Evolutionary conservation across 2,329 filamentous ascomycete genomes (phyloP).

Genomic region (Alternaria sp.): DNA sequence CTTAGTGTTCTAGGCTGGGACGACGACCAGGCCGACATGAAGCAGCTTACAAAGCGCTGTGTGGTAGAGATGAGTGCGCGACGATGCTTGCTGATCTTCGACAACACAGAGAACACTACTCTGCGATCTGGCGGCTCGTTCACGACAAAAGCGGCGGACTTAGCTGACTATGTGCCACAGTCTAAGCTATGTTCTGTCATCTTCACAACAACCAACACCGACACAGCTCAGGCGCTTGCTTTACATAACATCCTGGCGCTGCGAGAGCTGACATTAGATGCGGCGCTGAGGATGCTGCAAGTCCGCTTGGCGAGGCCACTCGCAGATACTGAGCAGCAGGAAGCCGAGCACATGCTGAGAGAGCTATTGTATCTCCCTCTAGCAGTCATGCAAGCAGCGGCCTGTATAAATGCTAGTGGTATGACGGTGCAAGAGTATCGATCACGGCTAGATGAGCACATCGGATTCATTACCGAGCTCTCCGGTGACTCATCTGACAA

Average conservation of each 20-base stretch:
- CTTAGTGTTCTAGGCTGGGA: constrained; percentile 32
- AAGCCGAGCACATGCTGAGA: constrained; percentile 22
- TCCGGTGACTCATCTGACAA: constrained; percentile 43
- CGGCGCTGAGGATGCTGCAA: constrained; percentile 29
- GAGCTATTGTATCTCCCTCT: constrained; percentile 32
- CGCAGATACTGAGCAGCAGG: constrained; percentile 17
- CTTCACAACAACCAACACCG: constrained; percentile 28
- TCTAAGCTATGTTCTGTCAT: constrained; percentile 26
- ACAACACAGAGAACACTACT: constrained; percentile 39
- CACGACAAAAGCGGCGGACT: constrained; percentile 21
- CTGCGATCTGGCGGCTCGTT: constrained; percentile 14
- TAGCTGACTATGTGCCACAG: constrained; percentile 23
- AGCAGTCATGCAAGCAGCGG: constrained; percentile 30
- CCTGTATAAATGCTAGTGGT: constrained; percentile 21
- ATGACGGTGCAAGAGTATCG: constrained; percentile 25
- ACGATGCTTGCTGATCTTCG: constrained; percentile 25
- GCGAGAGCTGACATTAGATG: constrained; percentile 21
- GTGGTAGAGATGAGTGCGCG: constrained; percentile 7
- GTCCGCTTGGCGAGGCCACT: constrained; percentile 18
- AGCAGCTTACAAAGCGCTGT: constrained; percentile 27
- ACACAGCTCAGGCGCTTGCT: constrained; percentile 23
- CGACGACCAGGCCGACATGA: constrained; percentile 25
- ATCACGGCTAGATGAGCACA: constrained; percentile 6
- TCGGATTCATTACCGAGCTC: too few species aligned
- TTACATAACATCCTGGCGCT: constrained; percentile 27